Conservation (phyloP, 2,329 filamentous ascomycete genomes). For the Alternaria ethzedia region DNA sequence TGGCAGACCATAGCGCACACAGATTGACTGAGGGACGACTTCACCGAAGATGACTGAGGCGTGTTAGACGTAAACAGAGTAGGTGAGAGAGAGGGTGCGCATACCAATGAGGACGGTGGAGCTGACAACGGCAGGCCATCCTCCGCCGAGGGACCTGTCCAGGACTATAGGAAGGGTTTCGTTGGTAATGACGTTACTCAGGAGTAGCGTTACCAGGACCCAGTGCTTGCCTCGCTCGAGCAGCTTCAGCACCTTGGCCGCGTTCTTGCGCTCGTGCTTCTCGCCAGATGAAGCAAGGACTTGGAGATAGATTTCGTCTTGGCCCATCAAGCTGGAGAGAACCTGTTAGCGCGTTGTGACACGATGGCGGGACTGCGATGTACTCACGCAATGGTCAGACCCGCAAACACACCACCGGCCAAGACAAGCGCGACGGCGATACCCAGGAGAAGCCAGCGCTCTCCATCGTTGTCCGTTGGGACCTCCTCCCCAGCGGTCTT, state of each 20-base stretch:
- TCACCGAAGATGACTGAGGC: conserved; percentile 92
- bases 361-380: conserved; percentile 2
- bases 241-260: conserved; percentile 77
- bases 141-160: conserved; percentile 90
- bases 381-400: conserved; percentile 83
- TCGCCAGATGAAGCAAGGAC: conserved; percentile 87
- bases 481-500: conserved; percentile 32
- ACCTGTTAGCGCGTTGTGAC: conserved; percentile 35
- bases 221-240: conserved; percentile 93
- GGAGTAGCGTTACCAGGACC: conserved; percentile 91
- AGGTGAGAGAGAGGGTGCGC: conserved; percentile 23
- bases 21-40: conserved; percentile 93
- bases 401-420: conserved; percentile 90
- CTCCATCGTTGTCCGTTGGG: conserved; percentile 60
- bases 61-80: neutral
- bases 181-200: conserved; percentile 98
- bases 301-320: conserved; percentile 96
- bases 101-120: conserved; percentile 93
- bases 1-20: conserved; percentile 91
- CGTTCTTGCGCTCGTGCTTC: conserved; percentile 85
- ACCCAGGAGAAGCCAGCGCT: conserved; percentile 80
- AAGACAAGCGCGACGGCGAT: conserved; percentile 83
- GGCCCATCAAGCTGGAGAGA: conserved; percentile 63
- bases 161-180: conserved; percentile 91
- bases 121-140: conserved; percentile 90